Conservation (phyloP, 768 basidiomycete genomes). For the Leccinum uliginosum region DNA sequence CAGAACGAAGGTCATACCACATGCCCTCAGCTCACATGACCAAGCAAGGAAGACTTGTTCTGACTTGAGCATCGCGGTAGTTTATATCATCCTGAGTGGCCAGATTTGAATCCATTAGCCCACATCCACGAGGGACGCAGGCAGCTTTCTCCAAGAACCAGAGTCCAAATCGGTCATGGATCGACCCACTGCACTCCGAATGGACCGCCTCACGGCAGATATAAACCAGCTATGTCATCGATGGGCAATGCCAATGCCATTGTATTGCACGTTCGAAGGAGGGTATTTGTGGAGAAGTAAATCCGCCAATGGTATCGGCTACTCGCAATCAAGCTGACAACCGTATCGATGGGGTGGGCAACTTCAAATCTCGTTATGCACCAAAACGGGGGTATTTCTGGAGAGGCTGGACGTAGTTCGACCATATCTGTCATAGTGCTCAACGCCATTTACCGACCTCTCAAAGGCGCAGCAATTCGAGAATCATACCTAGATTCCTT, state of each 20-base stretch:
- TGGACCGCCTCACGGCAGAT: background rate
- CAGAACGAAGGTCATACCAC: conserved; percentile 3
- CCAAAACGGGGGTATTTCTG: background rate
- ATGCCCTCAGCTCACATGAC: conserved; percentile 9
- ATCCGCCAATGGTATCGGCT: too few relatives aligned
- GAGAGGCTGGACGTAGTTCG: background rate
- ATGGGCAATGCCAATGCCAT: too few relatives aligned
- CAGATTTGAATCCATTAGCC: background rate
- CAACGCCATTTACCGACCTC: background rate
- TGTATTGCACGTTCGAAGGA: too few relatives aligned
- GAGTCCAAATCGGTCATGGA: background rate
- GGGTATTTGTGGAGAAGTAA: too few relatives aligned
- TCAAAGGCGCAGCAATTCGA: background rate
- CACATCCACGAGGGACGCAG: conserved; percentile 1
- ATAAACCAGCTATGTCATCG: background rate
- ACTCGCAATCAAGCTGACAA: too few relatives aligned
- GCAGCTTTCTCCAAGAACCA: background rate
- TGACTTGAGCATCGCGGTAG: conserved; percentile 7
- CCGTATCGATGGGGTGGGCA: background rate
- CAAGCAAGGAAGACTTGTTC: background rate
- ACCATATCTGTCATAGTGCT: background rate
- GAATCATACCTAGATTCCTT: background rate
- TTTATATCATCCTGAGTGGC: background rate
- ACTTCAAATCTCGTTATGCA: background rate
- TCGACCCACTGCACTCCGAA: background rate